phyloP scores from a whole-genome alignment of 768 basidiomycete species.

The Lactifluus hygrophoroides region DNA sequence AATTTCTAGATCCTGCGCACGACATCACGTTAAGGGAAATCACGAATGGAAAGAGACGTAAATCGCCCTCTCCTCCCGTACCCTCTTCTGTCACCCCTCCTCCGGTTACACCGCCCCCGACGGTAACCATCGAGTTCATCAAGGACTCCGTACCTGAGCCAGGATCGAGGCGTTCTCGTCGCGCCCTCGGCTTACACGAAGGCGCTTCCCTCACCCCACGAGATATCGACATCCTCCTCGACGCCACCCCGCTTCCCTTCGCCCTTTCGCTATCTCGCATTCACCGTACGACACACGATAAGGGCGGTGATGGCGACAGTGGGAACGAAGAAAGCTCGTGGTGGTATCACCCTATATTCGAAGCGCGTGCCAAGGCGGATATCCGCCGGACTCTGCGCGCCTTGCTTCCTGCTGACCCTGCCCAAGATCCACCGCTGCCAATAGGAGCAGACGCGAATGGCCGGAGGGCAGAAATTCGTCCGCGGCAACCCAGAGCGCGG shows the following conservation, averaged over 20 bases:
- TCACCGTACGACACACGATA: neutral
- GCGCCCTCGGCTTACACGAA: neutral
- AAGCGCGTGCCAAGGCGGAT: conserved; percentile 13
- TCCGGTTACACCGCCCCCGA: neutral
- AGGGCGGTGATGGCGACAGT: neutral
- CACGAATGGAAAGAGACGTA: neutral
- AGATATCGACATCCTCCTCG: conserved; percentile 7
- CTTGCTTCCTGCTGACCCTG: conserved; percentile 8
- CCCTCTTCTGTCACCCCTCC: neutral
- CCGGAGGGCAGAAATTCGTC: conserved; percentile 5
- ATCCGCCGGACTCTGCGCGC: conserved; percentile 5
- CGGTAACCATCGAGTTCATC: neutral
- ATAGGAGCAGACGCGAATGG: neutral
- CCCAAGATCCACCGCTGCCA: neutral
- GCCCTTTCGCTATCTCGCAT: neutral
- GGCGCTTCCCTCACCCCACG: neutral
- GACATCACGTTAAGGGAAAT: neutral
- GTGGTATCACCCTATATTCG: conserved; percentile 10
- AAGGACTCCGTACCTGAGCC: neutral
- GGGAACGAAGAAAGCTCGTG: neutral
- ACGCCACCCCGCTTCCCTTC: neutral
- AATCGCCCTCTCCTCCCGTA: neutral
- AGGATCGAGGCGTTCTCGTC: neutral
- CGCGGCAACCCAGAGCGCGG: conserved; percentile 2
- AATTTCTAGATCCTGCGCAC: neutral